Evolutionary conservation across 2,329 filamentous ascomycete genomes (phyloP).

Genomic region (Fusarium penzigii): DNA sequence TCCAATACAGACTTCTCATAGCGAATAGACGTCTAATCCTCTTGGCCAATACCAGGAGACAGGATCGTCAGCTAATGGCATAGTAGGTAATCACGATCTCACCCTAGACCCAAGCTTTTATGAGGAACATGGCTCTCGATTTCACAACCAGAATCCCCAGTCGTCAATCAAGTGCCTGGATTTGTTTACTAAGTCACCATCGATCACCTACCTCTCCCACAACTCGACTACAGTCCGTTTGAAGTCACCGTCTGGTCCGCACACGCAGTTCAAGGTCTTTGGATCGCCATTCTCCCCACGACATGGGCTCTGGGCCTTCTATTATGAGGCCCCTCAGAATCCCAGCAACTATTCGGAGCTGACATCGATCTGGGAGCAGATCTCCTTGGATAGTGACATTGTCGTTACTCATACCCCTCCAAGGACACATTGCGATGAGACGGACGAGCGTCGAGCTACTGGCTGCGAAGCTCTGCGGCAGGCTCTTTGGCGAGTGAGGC

Average conservation of each 20-base stretch:
- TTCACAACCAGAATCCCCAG: slow-evolving; percentile 59
- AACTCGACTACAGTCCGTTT: slow-evolving; percentile 55
- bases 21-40: background rate
- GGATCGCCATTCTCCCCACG: slow-evolving; percentile 68
- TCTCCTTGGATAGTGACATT: slow-evolving; percentile 64
- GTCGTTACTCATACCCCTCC: slow-evolving; percentile 73
- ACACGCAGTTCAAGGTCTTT: slow-evolving; percentile 65
- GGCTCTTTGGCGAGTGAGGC: slow-evolving; percentile 61
- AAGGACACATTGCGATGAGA: slow-evolving; percentile 57
- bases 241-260: slow-evolving; percentile 53
- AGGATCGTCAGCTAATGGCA: background rate
- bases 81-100: slow-evolving; percentile 71
- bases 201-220: slow-evolving; percentile 67
- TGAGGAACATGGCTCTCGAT: slow-evolving; percentile 49
- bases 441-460: slow-evolving; percentile 37
- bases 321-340: slow-evolving; percentile 47
- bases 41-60: background rate
- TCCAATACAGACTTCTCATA: background rate
- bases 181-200: slow-evolving; percentile 54
- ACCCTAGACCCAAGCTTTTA: slow-evolving; percentile 69
- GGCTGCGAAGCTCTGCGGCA: slow-evolving; percentile 64
- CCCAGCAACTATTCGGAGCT: slow-evolving; percentile 19
- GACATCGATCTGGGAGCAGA: slow-evolving; percentile 57
- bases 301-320: slow-evolving; percentile 65
- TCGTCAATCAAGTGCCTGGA: slow-evolving; percentile 53